These are phyloP conservation scores for Akanthomyces dipterigenus DNA, from an alignment of 2,329 filamentous ascomycete genomes.

Conservation along the genomic window DNA sequence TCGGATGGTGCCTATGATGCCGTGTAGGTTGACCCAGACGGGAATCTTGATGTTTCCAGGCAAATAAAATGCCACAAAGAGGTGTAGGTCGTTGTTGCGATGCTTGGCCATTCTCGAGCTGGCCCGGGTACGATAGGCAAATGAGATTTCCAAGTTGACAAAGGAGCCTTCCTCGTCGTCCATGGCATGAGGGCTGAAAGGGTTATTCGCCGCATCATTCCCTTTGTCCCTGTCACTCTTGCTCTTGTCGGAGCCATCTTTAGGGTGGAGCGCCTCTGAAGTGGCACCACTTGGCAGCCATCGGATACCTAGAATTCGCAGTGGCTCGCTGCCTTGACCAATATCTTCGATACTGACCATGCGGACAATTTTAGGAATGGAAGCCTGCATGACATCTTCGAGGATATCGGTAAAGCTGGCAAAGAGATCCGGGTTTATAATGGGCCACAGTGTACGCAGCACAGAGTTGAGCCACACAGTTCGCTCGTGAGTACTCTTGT, in stretches of 20 bases:
- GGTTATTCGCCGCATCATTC: constrained; percentile 22
- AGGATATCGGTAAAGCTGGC: constrained; percentile 61
- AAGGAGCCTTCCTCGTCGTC: constrained; percentile 73
- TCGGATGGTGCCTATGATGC: constrained; percentile 63
- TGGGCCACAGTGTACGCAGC: constrained; percentile 61
- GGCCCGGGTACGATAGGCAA: constrained; percentile 62
- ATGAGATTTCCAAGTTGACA: constrained; percentile 68
- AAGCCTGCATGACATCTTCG: constrained; percentile 76
- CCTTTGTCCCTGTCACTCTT: constrained; percentile 24
- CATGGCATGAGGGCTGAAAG: constrained; percentile 49
- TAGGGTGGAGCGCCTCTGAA: constrained; percentile 31
- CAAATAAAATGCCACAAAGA: constrained; percentile 66
- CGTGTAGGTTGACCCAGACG: constrained; percentile 69
- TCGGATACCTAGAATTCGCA: constrained; percentile 63
- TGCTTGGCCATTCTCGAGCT: constrained; percentile 57
- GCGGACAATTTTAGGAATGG: constrained; percentile 59
- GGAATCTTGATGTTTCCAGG: constrained; percentile 47
- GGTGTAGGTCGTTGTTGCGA: constrained; percentile 59
- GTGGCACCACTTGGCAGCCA: constrained; percentile 69
- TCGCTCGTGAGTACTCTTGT: constrained; percentile 49
- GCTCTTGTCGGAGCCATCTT: constrained; percentile 23
- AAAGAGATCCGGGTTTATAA: constrained; percentile 71
- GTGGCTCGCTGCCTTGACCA: constrained; percentile 64
- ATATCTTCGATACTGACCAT: constrained; percentile 73
- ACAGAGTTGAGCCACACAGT: constrained; percentile 69